Conservation (phyloP, 1,284 basidiomycete genomes). For the Pisolithus thermaeus region DNA sequence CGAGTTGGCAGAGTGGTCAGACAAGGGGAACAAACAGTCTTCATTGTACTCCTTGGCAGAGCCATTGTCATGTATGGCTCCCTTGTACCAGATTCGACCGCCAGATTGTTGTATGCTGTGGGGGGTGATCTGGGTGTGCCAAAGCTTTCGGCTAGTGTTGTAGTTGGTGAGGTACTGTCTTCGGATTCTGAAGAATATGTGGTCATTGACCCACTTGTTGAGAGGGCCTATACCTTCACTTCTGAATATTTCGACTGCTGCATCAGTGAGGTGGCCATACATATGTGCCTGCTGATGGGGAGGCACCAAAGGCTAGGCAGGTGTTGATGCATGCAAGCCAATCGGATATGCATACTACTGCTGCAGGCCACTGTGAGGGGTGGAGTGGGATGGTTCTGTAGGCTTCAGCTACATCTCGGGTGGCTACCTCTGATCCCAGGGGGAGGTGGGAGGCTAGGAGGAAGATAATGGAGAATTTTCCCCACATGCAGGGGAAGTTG, state of each 20-base stretch:
- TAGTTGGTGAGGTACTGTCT: not conserved
- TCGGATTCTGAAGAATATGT: not conserved
- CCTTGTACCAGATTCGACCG: conserved; percentile 26
- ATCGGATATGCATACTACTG: too few species aligned
- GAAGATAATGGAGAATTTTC: too few species aligned
- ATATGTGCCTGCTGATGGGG: not conserved
- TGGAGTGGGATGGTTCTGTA: too few species aligned
- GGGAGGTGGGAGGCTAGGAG: too few species aligned
- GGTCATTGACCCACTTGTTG: conserved; percentile 3
- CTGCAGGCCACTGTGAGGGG: too few species aligned
- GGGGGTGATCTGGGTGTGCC: not conserved
- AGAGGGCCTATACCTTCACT: conserved; percentile 3
- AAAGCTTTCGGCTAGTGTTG: not conserved
- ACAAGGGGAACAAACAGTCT: conserved; percentile 16
- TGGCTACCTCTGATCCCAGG: too few species aligned
- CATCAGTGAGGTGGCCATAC: not conserved
- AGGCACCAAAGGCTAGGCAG: conserved; percentile 1
- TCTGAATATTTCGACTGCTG: not conserved
- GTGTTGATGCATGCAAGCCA: too few species aligned
- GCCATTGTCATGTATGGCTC: conserved; percentile 14
- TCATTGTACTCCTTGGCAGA: conserved; percentile 30
- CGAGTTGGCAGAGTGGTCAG: conserved; percentile 15
- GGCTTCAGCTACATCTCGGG: too few species aligned
- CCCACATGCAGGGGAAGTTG: too few species aligned
- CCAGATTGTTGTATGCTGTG: conserved; percentile 11